Percentiles rank a stretch among this genome's conserved stretches.
phyloP scores from a whole-genome alignment of 306 rosid genomes.

The Betula pendula region DNA sequence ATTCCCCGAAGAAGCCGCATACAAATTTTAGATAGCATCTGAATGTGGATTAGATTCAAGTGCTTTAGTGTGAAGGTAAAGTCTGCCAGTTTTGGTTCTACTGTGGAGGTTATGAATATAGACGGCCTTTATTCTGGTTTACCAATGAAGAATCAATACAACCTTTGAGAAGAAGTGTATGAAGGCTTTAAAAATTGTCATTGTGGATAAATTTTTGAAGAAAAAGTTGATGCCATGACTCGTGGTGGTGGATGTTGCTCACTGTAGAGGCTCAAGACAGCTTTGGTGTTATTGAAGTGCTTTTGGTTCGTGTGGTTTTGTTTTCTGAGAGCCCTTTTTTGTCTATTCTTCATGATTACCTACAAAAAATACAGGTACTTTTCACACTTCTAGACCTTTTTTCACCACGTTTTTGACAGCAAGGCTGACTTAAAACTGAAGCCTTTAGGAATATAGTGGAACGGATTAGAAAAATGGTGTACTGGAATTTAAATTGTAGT shows the following conservation, averaged over 20 bases:
- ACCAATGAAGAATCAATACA: neutral
- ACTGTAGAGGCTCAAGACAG: conserved; percentile 13
- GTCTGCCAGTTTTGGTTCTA: conserved; percentile 28
- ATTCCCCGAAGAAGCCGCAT: conserved; percentile 47
- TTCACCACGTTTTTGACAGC: conserved; percentile 12
- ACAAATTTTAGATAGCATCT: conserved; percentile 28
- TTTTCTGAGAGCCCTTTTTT: conserved; percentile 1
- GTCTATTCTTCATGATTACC: conserved; percentile 23
- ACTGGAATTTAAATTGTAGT: conserved; percentile 11
- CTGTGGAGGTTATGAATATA: conserved; percentile 24
- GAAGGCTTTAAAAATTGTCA: neutral
- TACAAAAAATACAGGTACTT: conserved; percentile 22
- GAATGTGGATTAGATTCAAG: conserved; percentile 16
- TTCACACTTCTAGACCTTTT: conserved; percentile 1
- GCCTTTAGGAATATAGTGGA: conserved; percentile 23
- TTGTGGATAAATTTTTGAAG: conserved; percentile 2
- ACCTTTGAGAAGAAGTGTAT: neutral
- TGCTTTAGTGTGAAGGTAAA: conserved; percentile 22
- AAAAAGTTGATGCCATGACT: neutral
- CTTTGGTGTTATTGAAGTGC: conserved; percentile 17
- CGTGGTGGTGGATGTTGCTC: conserved; percentile 6
- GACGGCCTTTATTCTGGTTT: conserved; percentile 10
- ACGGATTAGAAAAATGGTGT: conserved; percentile 14
- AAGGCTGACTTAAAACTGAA: conserved; percentile 19
- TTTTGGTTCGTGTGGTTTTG: conserved; percentile 3